Evolutionary conservation across 768 basidiomycete genomes (phyloP), one percentile per base, ranked within the genome.

Genomic region (Agaricus subrufescens): DNA sequence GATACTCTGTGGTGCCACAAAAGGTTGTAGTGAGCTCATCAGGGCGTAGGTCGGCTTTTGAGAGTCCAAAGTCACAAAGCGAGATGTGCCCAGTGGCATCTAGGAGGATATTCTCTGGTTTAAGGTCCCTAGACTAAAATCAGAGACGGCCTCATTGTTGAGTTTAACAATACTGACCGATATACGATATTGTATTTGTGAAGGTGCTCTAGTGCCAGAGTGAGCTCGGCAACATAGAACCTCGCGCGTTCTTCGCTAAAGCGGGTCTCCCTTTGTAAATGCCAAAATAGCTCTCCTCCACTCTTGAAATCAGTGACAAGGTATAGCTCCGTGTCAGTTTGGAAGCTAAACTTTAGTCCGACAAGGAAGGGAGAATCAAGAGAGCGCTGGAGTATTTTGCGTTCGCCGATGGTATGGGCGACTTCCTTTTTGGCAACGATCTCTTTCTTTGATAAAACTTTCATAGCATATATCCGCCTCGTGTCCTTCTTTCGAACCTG

Each of bases 381-480:
- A 14, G 91, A 94, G 29, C 89, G 83, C 66, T 98, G 96, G 34
- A 98, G 82, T 67, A 99, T 98, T 78, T 98, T 98, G 71, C 97
- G 88, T 73, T 99, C 97, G 63, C 97, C 97, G 55, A 99, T 98
- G 14, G 97, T 99, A 70, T 99, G 97, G 8, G 96, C 96, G 45
- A 99, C 94, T 71, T 99, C 97, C 73, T 98, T 98, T 80, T 98
- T 98, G 26, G 92, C 95, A 53, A 98, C 85, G 64, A 99, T 98
- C 73, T 99, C 97, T 78, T 93, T 95, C 76, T 99, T 99, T 31
- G 92, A 95, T 39, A 99, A 81, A 55, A 98, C 92, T 67, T 99
- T 99, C 96, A 99, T 98, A 50, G 97, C 97, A 75, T 98, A 99
- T 73, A 99, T 98, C 46, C 97, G 91, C 71, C 93, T 91, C 42